Evolutionary conservation across 139 green algal genomes (phyloP).

Genomic region (Picochlorum costavermella): DNA sequence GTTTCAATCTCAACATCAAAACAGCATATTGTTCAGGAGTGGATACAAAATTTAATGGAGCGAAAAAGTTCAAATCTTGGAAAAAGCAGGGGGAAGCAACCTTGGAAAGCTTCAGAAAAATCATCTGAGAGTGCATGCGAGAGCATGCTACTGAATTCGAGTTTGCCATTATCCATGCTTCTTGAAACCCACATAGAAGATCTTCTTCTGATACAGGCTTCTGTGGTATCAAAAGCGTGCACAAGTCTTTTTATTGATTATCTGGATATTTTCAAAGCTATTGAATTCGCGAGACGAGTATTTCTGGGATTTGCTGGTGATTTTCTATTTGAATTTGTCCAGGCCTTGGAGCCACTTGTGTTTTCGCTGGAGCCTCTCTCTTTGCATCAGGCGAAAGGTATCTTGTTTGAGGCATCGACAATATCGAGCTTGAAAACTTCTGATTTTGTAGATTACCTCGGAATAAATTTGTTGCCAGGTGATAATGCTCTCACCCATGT

Average conservation of each 20-base stretch:
- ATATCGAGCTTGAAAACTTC: too few species aligned
- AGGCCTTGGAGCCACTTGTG: background rate
- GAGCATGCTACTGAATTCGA: too few species aligned
- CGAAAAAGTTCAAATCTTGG: too few species aligned
- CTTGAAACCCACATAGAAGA: background rate
- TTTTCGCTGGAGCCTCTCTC: background rate
- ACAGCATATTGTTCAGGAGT: too few species aligned
- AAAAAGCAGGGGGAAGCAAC: too few species aligned
- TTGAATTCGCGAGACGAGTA: background rate
- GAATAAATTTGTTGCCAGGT: background rate
- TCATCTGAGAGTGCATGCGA: too few species aligned
- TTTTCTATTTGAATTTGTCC: slow-evolving; percentile 2
- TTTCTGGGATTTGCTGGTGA: background rate
- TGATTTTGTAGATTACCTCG: too few species aligned
- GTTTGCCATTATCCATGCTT: background rate
- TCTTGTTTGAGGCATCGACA: too few species aligned
- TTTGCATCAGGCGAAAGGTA: background rate
- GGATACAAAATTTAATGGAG: too few species aligned
- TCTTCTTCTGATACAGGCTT: background rate
- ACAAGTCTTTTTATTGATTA: background rate
- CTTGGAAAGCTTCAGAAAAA: too few species aligned
- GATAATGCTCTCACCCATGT: background rate
- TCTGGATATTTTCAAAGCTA: background rate
- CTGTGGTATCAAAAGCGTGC: background rate
- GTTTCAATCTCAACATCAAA: too few species aligned